These are phyloP conservation scores for Cinchona pubescens DNA, from an alignment of 257 asterid genomes.

Conservation along the genomic window DNA sequence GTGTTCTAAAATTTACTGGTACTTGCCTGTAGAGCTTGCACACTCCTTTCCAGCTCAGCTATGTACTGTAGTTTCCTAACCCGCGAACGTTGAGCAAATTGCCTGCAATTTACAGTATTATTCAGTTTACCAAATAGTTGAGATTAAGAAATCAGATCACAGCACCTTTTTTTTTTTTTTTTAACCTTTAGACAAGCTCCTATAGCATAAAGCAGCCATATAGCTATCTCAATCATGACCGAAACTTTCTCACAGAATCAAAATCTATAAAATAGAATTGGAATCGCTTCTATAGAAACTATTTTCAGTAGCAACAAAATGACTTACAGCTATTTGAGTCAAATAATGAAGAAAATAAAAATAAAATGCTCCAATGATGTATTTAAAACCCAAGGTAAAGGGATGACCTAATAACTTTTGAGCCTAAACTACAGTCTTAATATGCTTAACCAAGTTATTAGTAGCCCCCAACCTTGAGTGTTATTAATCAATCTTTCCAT, in stretches of 20 bases:
- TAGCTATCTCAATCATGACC: background rate
- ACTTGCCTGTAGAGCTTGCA: conserved; percentile 92
- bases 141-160: background rate
- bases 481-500: no score
- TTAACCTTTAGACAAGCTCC: conserved; percentile 6
- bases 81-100: conserved; percentile 96
- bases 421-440: no score
- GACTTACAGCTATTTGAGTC: background rate
- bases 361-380: background rate
- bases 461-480: no score
- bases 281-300: background rate
- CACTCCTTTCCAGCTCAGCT: conserved; percentile 89
- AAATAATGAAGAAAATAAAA: background rate
- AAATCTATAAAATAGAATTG: background rate
- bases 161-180: background rate
- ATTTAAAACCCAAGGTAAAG: no score
- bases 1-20: conserved; percentile 14
- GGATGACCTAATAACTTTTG: no score
- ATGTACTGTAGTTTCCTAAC: conserved; percentile 93
- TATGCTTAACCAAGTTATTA: no score
- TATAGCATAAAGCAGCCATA: background rate
- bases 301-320: background rate
- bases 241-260: background rate
- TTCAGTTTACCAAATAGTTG: background rate
- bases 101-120: conserved; percentile 51